Evolutionary conservation across 1,139 yeast genomes (phyloP).

Genomic region (Geotrichum australiense): DNA sequence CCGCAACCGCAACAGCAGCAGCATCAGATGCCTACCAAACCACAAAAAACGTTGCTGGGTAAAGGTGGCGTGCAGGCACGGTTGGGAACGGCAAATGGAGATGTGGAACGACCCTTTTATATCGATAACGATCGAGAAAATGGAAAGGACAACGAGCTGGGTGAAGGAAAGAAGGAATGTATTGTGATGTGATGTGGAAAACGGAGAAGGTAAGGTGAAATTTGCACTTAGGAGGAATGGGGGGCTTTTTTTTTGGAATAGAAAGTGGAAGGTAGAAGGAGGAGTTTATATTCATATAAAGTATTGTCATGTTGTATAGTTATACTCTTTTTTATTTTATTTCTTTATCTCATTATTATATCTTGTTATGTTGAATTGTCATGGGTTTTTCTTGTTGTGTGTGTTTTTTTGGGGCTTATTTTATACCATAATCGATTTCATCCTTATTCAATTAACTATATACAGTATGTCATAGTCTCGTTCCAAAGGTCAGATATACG

Average conservation of each 20-base stretch:
- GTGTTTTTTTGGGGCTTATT: too few species aligned
- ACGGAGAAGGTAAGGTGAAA: too few species aligned
- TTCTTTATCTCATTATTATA: conserved; percentile 5
- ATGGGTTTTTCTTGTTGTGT: too few species aligned
- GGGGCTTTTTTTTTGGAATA: too few species aligned
- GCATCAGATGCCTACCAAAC: conserved; percentile 4
- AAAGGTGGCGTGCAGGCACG: not conserved
- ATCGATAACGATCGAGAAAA: conserved; percentile 13
- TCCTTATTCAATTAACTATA: too few species aligned
- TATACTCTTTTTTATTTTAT: conserved; percentile 6
- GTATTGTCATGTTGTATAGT: not conserved
- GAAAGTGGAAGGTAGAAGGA: too few species aligned
- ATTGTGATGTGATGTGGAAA: conserved; percentile 33
- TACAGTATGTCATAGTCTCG: too few species aligned
- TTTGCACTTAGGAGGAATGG: too few species aligned
- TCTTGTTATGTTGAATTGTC: too few species aligned
- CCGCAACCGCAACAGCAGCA: too few species aligned
- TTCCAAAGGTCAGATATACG: too few species aligned
- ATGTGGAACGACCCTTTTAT: conserved; percentile 3
- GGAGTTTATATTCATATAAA: not conserved
- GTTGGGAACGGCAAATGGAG: not conserved
- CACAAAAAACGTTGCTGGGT: not conserved
- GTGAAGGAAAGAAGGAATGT: conserved; percentile 33
- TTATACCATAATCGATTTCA: too few species aligned
- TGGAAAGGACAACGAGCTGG: conserved; percentile 6